Base-by-base conservation (phyloP, 225 moss, liverwort and hornwort genomes). In the Sphagnum tenellum region DNA sequence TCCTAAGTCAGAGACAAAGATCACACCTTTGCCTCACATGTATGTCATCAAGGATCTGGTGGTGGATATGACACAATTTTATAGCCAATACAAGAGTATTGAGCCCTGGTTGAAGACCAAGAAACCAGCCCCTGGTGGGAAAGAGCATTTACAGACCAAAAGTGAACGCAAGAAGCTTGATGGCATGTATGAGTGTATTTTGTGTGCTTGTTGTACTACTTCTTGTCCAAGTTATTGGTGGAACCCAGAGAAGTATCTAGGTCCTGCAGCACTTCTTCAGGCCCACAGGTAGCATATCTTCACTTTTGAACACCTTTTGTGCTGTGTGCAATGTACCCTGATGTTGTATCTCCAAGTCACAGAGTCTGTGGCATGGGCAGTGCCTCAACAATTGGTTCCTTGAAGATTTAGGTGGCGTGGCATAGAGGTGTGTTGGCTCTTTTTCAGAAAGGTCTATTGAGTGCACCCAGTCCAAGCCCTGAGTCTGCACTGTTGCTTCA, bases 141-240 rank as follows among this genome's bases (percentile, higher is more conserved):
- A 73, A 69, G 96, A 96, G 78, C 63, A 81, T 13, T 63, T 88
- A 64, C 96, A 96, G 81, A 72, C 76, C 7, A 89, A 82, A 84
- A 83, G 87, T 77, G 96, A 98, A 58, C 79, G 96, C 50, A 55
- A 63, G 59, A 98, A 98, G 75, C 70, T 98, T 64, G 96, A 98
- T 48, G 96, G 96, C 66, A 96, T 96, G 96, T 96, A 96, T 11
- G 96, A 98, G 74, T 98, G 96, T 75, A 92, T 98, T 54, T 74
- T 98, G 75, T 92, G 96, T 53, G 96, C 92, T 10, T 98, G 96
- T 65, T 98, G 92, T 66, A 80, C 78, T 64, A 98, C 96, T 44
- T 81, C 96, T 48, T 92, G 96, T 84, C 96, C 92, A 46, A 98
- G 96, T 69, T 98, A 92, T 49, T 98, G 96, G 92, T 98, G 96